These are phyloP conservation scores for Auricularia sp. DNA, from an alignment of 768 basidiomycete species.

Conservation along the genomic window DNA sequence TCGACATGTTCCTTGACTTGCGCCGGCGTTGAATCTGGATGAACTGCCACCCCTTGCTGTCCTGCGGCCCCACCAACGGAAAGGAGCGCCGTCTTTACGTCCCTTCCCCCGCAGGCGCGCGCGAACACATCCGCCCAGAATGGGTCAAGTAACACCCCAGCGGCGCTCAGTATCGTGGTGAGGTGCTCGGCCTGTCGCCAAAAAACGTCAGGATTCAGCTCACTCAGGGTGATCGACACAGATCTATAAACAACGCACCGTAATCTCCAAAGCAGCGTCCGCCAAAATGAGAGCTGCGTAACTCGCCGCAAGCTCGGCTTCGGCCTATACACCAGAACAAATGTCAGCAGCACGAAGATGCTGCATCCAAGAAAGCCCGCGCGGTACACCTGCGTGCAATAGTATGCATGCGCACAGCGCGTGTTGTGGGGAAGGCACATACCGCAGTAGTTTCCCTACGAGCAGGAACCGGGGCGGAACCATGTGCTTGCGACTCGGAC, in stretches of 20 bases:
- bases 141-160: conserved; percentile 38
- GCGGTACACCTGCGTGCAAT: neutral
- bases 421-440: neutral
- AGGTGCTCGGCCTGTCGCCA: conserved; percentile 33
- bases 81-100: conserved; percentile 39
- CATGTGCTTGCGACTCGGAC: neutral
- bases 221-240: neutral
- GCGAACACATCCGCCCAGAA: conserved; percentile 44
- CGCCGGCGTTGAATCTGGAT: conserved; percentile 22
- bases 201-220: neutral
- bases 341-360: neutral
- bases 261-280: conserved; percentile 42
- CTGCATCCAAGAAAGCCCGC: neutral
- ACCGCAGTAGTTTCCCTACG: neutral
- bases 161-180: conserved; percentile 31
- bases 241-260: conserved; percentile 22
- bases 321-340: conserved; percentile 11
- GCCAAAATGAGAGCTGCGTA: conserved; percentile 45
- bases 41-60: neutral
- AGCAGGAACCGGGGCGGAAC: neutral
- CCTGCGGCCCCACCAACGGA: conserved; percentile 36
- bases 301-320: conserved; percentile 36
- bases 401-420: neutral
- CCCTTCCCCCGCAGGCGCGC: conserved; percentile 43
- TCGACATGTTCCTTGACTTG: conserved; percentile 18